A percentile compares a stretch with the other conserved stretches of the same genome.
Conservation (phyloP, 2,329 filamentous ascomycete species). For the Pseudocercospora ulei region DNA sequence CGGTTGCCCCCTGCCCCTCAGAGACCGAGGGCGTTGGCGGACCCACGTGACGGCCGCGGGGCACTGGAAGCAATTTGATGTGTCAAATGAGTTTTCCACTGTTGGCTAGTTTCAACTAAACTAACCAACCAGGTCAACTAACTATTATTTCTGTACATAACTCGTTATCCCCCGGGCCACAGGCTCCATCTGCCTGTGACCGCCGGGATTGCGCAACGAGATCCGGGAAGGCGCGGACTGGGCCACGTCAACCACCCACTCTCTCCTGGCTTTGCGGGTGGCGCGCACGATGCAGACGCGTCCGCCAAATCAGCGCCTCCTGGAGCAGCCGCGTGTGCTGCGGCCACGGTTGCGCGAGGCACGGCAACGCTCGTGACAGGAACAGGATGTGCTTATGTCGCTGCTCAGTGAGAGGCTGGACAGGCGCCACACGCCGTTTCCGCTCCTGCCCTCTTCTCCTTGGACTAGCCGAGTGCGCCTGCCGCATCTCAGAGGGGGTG, state of each 20-base stretch:
- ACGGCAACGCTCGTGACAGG: neutral
- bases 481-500: slow-evolving; percentile 1
- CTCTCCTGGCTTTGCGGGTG: slow-evolving; percentile 3
- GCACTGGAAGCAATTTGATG: too few relatives aligned
- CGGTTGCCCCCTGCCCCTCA: too few relatives aligned
- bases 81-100: too few relatives aligned
- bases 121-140: too few relatives aligned
- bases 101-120: too few relatives aligned
- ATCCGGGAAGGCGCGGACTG: neutral
- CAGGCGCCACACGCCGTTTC: slow-evolving; percentile 2
- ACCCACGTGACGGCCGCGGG: too few relatives aligned
- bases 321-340: slow-evolving; percentile 1
- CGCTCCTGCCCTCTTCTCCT: neutral
- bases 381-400: neutral
- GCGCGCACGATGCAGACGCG: too few relatives aligned
- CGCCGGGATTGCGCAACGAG: neutral
- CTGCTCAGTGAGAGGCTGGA: slow-evolving; percentile 1
- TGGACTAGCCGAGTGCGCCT: slow-evolving; percentile 2
- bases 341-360: slow-evolving; percentile 2
- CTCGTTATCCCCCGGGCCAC: too few relatives aligned
- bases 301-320: neutral
- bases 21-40: too few relatives aligned
- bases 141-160: too few relatives aligned
- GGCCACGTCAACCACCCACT: slow-evolving; percentile 3
- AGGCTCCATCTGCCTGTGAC: too few relatives aligned